Percentiles rank a stretch among this genome's conserved stretches.
Evolutionary conservation across 352 stramenopile species (phyloP).

Genomic region (Phytophthora palmivora): DNA sequence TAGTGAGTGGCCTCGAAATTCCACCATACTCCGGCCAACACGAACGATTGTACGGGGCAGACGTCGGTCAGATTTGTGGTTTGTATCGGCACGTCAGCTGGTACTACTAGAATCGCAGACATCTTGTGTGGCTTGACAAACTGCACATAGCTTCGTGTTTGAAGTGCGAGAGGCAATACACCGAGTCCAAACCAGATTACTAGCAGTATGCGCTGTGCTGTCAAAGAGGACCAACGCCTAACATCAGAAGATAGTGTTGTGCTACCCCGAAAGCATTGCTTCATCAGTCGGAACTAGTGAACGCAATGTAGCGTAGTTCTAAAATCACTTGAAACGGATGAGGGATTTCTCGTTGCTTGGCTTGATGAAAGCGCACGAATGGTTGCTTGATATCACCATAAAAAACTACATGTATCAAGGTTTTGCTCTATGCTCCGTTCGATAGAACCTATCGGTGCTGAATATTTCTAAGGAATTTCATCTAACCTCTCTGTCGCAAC

Average conservation of each 20-base stretch:
- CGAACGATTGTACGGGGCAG: slow-evolving; percentile 21
- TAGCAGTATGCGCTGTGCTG: neutral
- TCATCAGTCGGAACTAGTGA: no score
- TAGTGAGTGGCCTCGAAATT: slow-evolving; percentile 28
- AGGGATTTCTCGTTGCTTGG: no score
- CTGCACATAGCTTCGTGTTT: slow-evolving; percentile 22
- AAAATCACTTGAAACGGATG: no score
- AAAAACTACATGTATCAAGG: no score
- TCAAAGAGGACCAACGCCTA: neutral
- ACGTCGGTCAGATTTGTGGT: slow-evolving; percentile 5
- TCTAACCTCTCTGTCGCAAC: slow-evolving; percentile 1
- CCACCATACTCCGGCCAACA: slow-evolving; percentile 30
- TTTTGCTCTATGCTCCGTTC: neutral
- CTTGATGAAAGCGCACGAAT: no score
- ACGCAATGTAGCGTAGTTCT: no score
- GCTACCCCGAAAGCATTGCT: no score
- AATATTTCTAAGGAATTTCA: slow-evolving; percentile 4
- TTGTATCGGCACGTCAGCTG: neutral
- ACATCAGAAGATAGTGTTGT: no score
- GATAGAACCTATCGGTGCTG: no score
- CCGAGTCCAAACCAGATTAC: neutral
- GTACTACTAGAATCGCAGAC: slow-evolving; percentile 11
- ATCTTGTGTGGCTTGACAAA: slow-evolving; percentile 32
- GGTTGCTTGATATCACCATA: no score
- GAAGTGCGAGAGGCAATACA: slow-evolving; percentile 13